Percentiles rank a stretch among this genome's conserved stretches.
phyloP scores from a whole-genome alignment of 495 filamentous ascomycete species.

The Hyaloscypha finlandica region DNA sequence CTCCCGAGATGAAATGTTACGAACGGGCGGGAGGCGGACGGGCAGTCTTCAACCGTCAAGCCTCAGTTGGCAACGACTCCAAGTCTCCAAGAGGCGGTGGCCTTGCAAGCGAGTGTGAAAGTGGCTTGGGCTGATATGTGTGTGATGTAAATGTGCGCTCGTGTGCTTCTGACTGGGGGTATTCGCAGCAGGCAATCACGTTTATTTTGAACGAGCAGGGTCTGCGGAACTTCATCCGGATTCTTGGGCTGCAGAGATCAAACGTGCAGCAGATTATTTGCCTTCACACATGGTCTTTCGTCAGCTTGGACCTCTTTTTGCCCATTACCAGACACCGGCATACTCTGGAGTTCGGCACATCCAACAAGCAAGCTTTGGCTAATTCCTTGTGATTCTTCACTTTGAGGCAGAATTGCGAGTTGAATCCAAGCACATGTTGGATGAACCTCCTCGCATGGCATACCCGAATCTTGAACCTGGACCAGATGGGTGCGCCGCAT shows the following conservation, averaged over 20 bases:
- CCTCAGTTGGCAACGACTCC: background rate
- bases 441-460: background rate
- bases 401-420: background rate
- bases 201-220: background rate
- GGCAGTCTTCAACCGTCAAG: background rate
- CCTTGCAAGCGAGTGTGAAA: background rate
- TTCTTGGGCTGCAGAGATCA: background rate
- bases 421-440: background rate
- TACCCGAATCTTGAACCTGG: too few relatives aligned
- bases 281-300: too few relatives aligned
- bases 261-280: too few relatives aligned
- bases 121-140: background rate
- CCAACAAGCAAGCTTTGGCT: background rate
- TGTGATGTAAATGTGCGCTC: background rate
- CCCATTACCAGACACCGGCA: too few relatives aligned
- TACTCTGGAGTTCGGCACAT: background rate
- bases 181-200: background rate
- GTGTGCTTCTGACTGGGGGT: background rate
- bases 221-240: background rate
- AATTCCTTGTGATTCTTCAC: background rate
- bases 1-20: conserved; percentile 1
- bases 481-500: too few relatives aligned
- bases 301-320: background rate
- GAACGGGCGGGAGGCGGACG: background rate
- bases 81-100: too few relatives aligned